These are phyloP conservation scores for Chlorella sp. DNA, from an alignment of 139 green algal species.

Conservation along the genomic window DNA sequence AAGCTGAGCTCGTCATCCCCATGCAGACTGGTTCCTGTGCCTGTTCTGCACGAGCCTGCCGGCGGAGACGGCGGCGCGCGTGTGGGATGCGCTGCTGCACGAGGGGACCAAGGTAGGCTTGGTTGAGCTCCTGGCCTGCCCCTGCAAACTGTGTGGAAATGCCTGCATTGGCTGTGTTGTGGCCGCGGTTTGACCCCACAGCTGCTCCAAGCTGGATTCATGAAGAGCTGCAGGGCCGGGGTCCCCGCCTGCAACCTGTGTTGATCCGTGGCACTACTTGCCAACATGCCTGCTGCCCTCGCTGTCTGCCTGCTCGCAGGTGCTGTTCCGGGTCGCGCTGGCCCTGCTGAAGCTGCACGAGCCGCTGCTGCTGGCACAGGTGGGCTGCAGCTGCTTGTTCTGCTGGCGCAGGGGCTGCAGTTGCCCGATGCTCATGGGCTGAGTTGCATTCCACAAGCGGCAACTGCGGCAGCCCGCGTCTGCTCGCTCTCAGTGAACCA, in stretches of 20 bases:
- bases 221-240: too few species aligned
- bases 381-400: too few species aligned
- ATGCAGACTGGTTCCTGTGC: slow-evolving; percentile 85
- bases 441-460: too few species aligned
- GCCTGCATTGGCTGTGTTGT: neutral
- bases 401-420: too few species aligned
- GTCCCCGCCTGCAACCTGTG: too few species aligned
- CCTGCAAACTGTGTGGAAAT: too few species aligned
- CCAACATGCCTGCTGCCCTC: neutral
- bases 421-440: too few species aligned
- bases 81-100: slow-evolving; percentile 76
- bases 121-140: neutral
- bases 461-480: too few species aligned
- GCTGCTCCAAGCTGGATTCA: too few species aligned
- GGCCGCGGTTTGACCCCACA: too few species aligned
- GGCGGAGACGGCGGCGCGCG: slow-evolving; percentile 49
- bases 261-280: too few species aligned
- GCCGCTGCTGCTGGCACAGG: slow-evolving; percentile 52
- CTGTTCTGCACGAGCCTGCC: slow-evolving; percentile 79
- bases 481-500: too few species aligned
- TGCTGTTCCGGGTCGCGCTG: slow-evolving; percentile 83
- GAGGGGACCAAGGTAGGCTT: slow-evolving; percentile 72
- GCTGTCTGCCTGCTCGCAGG: neutral
- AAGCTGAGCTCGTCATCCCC: neutral
- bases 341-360: slow-evolving; percentile 82